Evolutionary conservation across 2,329 filamentous ascomycete species (phyloP), one percentile per base, ranked within the genome.

Genomic region (Ophiostoma himal-ulmi): DNA sequence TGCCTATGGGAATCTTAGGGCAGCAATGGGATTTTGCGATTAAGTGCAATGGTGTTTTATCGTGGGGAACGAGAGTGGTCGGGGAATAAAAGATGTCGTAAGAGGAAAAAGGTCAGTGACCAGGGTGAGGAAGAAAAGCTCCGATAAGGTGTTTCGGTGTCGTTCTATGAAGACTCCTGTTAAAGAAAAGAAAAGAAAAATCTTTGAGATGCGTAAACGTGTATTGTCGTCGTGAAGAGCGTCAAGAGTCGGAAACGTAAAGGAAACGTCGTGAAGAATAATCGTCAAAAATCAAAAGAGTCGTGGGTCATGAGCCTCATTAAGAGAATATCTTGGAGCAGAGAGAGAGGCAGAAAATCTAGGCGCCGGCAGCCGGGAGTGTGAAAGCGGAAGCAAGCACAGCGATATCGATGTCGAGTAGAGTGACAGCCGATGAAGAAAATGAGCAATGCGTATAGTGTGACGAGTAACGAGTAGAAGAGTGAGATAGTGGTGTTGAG

Each of bases 381-480:
- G 66, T 60, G 70, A 36, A 68, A 68, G 39, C 68, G 65, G 68
- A 71, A 48, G 70, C 52, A 62, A 67, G 66, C 52, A 30, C n/a
- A 68, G 65, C 52, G 67, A 72, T 20, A 34, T 65, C 14, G 62
- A 65, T 2, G 34, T 65, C 36, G 62, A 65, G 20, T n/a, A 60
- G 30, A 17, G 11, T 20, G 60, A 36, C 54, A 60, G 44, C 22
- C 14, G 22, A 8, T 26, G 52, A 57, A 26, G n/a, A 57, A 26
- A 26, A 30, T 48, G 52, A 26, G 22, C 52, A 62, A 64, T 30
- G 60, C 60, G 60, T 36, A 36, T 20, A 34, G 20, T 34, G 34
- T 62, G 26, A 36, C 30, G 34, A 65, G 20, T 65, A n/a, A 34
- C 34, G n/a, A 39, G 34, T 37, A 30, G 3, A 20, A n/a, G 14